phyloP scores from a whole-genome alignment of 257 asterid genomes.

The Penstemon davidsonii region DNA sequence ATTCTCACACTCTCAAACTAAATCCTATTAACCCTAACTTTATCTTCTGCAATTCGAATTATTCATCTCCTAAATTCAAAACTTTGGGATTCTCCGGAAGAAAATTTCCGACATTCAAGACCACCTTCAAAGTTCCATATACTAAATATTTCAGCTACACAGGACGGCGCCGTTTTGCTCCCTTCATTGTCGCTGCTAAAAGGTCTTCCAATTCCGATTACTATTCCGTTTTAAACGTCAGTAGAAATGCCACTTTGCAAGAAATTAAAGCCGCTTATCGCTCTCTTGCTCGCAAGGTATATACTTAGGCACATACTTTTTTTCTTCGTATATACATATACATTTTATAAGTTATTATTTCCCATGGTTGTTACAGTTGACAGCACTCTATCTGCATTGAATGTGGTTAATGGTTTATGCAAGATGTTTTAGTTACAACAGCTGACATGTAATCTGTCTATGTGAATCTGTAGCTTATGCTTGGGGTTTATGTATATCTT shows the following conservation, averaged over 20 bases:
- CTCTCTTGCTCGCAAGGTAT: slow-evolving; percentile 92
- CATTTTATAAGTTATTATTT: not conserved
- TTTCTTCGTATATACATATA: not conserved
- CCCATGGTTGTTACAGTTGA: not conserved
- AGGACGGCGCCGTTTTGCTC: slow-evolving; percentile 48
- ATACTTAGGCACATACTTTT: not conserved
- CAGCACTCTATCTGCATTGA: not conserved
- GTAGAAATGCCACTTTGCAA: slow-evolving; percentile 73
- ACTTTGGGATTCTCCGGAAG: slow-evolving; percentile 32
- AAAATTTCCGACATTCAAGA: slow-evolving; percentile 6
- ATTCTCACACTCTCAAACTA: slow-evolving; percentile 24
- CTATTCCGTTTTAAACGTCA: slow-evolving; percentile 76
- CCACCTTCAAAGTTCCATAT: slow-evolving; percentile 24
- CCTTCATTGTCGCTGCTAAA: slow-evolving; percentile 44
- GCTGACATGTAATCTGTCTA: not conserved
- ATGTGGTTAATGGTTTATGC: not conserved
- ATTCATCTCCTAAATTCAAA: slow-evolving; percentile 25
- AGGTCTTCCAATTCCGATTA: slow-evolving; percentile 49
- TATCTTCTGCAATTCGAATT: slow-evolving; percentile 32
- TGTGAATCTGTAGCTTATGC: too few relatives aligned
- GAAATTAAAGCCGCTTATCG: slow-evolving; percentile 90
- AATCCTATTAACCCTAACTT: slow-evolving; percentile 38
- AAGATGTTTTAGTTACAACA: not conserved
- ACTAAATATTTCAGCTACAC: slow-evolving; percentile 21
- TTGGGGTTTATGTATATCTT: not conserved